Evolutionary conservation across 2,329 filamentous ascomycete species (phyloP).

Genomic region (Penicillium sp.): DNA sequence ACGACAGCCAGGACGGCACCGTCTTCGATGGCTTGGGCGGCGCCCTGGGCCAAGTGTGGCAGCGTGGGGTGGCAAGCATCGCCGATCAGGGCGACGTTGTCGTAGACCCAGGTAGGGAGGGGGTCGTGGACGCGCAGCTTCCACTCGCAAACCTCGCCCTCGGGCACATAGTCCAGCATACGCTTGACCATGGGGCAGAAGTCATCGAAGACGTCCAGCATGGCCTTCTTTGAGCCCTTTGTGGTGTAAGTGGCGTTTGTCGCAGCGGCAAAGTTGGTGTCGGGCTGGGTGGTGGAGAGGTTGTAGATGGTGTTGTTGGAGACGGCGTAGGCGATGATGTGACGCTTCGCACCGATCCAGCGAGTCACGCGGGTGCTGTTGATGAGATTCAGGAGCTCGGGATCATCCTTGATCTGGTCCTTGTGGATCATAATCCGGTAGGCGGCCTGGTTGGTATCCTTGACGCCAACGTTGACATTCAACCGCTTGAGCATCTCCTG

Average conservation of each 20-base stretch:
- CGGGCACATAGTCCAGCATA: slow-evolving; percentile 64
- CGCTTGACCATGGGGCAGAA: slow-evolving; percentile 65
- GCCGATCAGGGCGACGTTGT: slow-evolving; percentile 58
- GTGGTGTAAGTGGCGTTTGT: slow-evolving; percentile 66
- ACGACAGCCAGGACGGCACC: slow-evolving; percentile 60
- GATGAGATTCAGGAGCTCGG: slow-evolving; percentile 60
- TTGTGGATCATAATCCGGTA: slow-evolving; percentile 59
- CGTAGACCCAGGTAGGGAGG: slow-evolving; percentile 64
- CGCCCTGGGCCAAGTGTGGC: slow-evolving; percentile 66
- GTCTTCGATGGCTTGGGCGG: slow-evolving; percentile 68
- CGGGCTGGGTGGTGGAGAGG: slow-evolving; percentile 64
- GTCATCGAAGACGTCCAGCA: slow-evolving; percentile 62
- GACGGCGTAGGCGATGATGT: slow-evolving; percentile 70
- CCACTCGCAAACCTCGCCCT: slow-evolving; percentile 70
- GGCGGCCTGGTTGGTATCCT: slow-evolving; percentile 57
- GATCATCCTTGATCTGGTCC: slow-evolving; percentile 50
- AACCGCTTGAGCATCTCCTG: slow-evolving; percentile 47
- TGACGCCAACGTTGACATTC: slow-evolving; percentile 46
- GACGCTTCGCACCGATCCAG: slow-evolving; percentile 68
- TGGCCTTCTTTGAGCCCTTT: slow-evolving; percentile 61
- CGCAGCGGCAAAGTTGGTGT: slow-evolving; percentile 62
- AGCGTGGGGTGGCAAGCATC: slow-evolving; percentile 67
- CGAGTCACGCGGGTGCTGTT: slow-evolving; percentile 61
- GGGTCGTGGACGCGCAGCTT: slow-evolving; percentile 65
- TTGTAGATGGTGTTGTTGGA: slow-evolving; percentile 68